Percentiles rank a stretch among this genome's conserved stretches.
Conservation (phyloP, 2,329 filamentous ascomycete species). For the Apiospora koreana region DNA sequence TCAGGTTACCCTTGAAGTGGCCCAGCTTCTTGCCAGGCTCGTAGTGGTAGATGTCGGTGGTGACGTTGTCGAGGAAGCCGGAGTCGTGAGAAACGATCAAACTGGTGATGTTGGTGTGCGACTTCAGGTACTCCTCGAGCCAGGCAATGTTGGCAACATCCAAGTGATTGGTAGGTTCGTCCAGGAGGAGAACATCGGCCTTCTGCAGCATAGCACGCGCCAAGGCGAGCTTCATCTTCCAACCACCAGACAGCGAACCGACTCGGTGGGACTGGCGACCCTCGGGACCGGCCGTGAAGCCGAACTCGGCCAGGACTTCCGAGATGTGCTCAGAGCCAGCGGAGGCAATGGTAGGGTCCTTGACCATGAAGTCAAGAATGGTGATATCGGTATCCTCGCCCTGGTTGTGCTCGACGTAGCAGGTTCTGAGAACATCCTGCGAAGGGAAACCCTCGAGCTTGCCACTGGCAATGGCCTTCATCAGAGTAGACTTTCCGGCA, state of each 20-base stretch:
- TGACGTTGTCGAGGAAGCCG: constrained; percentile 93
- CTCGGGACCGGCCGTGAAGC: constrained; percentile 87
- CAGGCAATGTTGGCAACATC: constrained; percentile 96
- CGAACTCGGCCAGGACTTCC: constrained; percentile 83
- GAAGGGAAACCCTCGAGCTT: constrained; percentile 97
- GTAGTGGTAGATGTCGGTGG: constrained; percentile 99
- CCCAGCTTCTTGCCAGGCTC: constrained; percentile 92
- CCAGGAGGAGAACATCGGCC: constrained; percentile 93
- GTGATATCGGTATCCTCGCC: constrained; percentile 96
- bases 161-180: constrained; percentile 98
- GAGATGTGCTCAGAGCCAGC: constrained; percentile 81
- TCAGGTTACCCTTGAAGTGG: constrained; percentile 80
- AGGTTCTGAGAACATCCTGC: constrained; percentile 89
- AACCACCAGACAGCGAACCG: constrained; percentile 93
- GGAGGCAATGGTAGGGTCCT: constrained; percentile 82
- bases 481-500: constrained; percentile 97
- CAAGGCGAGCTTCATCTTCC: constrained; percentile 99
- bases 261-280: constrained; percentile 82
- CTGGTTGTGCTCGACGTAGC: constrained; percentile 99
- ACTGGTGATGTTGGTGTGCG: constrained; percentile 94
- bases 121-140: constrained; percentile 93
- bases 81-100: constrained; percentile 99
- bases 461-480: constrained; percentile 92
- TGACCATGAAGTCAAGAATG: constrained; percentile 89
- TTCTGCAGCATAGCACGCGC: constrained; percentile 95